These are phyloP conservation scores for Ophiosphaerella herpotricha DNA, from an alignment of 2,329 filamentous ascomycete genomes.

Conservation along the genomic window DNA sequence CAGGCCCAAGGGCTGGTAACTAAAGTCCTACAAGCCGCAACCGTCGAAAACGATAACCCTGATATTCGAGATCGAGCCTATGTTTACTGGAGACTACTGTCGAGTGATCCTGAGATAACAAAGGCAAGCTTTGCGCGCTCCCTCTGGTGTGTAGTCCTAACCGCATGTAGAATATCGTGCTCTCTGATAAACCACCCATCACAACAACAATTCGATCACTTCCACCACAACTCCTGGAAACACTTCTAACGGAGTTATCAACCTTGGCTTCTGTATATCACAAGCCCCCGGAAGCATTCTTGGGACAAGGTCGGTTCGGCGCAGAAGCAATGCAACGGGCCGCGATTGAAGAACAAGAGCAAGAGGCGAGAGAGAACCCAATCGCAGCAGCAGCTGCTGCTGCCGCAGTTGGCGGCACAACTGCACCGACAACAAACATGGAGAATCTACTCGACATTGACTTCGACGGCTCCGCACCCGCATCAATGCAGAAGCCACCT, in stretches of 20 bases:
- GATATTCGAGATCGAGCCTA: slow-evolving; percentile 97
- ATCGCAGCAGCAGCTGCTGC: slow-evolving; percentile 83
- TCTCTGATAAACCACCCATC: slow-evolving; percentile 93
- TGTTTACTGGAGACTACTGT: slow-evolving; percentile 96
- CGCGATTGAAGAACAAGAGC: slow-evolving; percentile 92
- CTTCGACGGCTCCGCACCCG: slow-evolving; percentile 90
- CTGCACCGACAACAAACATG: slow-evolving; percentile 71
- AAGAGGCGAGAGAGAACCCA: slow-evolving; percentile 91
- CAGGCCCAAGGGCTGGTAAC: slow-evolving; percentile 90
- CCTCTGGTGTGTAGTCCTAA: neutral
- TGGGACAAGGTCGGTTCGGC: slow-evolving; percentile 91
- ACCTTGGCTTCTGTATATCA: slow-evolving; percentile 97
- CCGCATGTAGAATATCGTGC: slow-evolving; percentile 70
- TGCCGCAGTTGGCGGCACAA: slow-evolving; percentile 61
- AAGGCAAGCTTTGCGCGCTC: slow-evolving; percentile 61
- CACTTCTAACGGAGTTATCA: slow-evolving; percentile 88
- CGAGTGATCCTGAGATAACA: slow-evolving; percentile 85
- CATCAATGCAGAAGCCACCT: slow-evolving; percentile 74
- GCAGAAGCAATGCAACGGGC: slow-evolving; percentile 93
- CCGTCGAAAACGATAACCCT: slow-evolving; percentile 94
- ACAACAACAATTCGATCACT: slow-evolving; percentile 91
- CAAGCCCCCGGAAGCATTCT: slow-evolving; percentile 97
- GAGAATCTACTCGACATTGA: slow-evolving; percentile 97
- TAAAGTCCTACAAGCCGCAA: slow-evolving; percentile 90
- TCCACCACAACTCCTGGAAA: slow-evolving; percentile 80